Conservation (phyloP, 2,329 filamentous ascomycete species). For the Beauveria sp. region DNA sequence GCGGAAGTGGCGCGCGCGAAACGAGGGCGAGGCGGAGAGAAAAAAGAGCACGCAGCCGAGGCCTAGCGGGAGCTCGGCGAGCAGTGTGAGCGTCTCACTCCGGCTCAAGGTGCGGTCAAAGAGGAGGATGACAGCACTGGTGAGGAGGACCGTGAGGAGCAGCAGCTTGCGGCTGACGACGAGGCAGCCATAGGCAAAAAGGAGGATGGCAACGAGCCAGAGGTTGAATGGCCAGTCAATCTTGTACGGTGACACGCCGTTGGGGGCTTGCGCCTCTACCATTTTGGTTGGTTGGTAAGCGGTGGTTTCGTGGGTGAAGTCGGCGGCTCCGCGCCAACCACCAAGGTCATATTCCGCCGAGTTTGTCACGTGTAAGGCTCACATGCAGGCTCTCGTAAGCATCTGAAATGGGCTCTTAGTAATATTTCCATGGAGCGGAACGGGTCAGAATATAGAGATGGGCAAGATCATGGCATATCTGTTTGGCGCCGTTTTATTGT, state of each 20-base stretch:
- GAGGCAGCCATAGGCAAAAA: constrained; percentile 2
- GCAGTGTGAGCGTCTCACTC: background rate
- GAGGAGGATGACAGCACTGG: background rate
- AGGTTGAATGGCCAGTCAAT: constrained; percentile 11
- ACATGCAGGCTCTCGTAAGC: background rate
- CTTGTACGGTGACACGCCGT: constrained; percentile 3
- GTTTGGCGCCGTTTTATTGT: background rate
- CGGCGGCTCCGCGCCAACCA: background rate
- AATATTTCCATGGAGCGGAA: background rate
- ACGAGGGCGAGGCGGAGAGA: background rate
- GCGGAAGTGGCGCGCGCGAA: background rate
- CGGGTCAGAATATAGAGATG: background rate
- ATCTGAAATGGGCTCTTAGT: background rate
- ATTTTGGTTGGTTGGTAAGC: background rate
- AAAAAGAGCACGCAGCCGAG: constrained; percentile 9
- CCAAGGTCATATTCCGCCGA: background rate
- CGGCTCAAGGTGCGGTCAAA: constrained; percentile 7
- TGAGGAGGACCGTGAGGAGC: constrained; percentile 1
- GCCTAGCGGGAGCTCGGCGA: constrained; percentile 8
- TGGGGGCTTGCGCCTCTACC: background rate
- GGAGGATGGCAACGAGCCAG: constrained; percentile 9
- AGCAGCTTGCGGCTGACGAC: constrained; percentile 6
- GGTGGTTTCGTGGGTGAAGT: background rate
- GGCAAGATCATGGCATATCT: background rate
- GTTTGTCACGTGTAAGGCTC: background rate